These are phyloP conservation scores for Pseudocercospora macadamiae DNA, from an alignment of 2,329 filamentous ascomycete genomes.

Conservation along the genomic window DNA sequence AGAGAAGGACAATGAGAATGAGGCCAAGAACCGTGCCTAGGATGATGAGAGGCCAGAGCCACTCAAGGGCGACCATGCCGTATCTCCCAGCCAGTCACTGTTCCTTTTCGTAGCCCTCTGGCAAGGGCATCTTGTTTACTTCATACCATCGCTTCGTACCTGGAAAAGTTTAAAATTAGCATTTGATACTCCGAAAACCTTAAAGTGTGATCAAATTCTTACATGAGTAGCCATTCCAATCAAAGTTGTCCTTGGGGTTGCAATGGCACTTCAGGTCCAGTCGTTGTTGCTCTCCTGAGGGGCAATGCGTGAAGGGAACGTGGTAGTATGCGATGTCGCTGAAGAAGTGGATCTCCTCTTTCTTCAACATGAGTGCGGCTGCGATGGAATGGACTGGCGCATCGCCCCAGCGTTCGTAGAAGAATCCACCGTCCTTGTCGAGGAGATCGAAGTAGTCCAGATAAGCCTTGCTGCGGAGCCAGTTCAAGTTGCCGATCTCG, in stretches of 20 bases:
- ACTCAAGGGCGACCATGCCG: slow-evolving; percentile 24
- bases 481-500: slow-evolving; percentile 90
- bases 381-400: slow-evolving; percentile 98
- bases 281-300: slow-evolving; percentile 82
- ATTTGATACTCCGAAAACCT: background rate
- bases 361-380: slow-evolving; percentile 81
- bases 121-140: slow-evolving; percentile 77
- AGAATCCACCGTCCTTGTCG: slow-evolving; percentile 92
- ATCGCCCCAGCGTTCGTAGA: slow-evolving; percentile 98
- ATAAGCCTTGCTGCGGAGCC: slow-evolving; percentile 88
- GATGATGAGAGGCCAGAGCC: slow-evolving; percentile 24
- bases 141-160: slow-evolving; percentile 87
- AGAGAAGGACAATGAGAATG: slow-evolving; percentile 20
- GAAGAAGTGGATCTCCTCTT: slow-evolving; percentile 97
- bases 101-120: slow-evolving; percentile 74
- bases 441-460: slow-evolving; percentile 87
- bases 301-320: slow-evolving; percentile 96
- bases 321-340: slow-evolving; percentile 99
- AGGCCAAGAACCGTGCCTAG: slow-evolving; percentile 15
- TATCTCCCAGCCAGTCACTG: slow-evolving; percentile 37
- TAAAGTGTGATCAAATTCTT: slow-evolving; percentile 48
- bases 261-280: slow-evolving; percentile 89
- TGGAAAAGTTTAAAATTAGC: slow-evolving; percentile 40
- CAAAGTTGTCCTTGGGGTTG: slow-evolving; percentile 95
- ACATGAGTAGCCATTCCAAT: slow-evolving; percentile 99